Base-by-base conservation (phyloP, 805 yeast genomes). In the Monosporozyma siamensis region DNA sequence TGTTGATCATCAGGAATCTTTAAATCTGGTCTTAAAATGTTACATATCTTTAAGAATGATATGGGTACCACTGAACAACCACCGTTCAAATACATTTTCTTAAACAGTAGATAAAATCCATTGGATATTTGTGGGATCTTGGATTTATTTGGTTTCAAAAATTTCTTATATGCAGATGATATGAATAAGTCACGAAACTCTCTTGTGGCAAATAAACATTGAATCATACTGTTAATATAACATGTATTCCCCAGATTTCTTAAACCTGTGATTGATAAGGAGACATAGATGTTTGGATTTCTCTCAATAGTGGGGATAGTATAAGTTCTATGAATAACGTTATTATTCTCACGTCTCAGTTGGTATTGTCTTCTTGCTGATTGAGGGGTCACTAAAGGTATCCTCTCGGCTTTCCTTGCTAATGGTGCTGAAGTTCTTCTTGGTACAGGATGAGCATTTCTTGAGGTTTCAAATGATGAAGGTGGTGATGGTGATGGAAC, bases 1-100 rank as follows among this genome's bases (percentile, higher is more conserved):
- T 84, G 92, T 53, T 84, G 94, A 52, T 81, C 86, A 49, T 71
- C 61, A 0, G 90, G 90, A 10, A 83, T 80, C 48, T 68, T 65
- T 42, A 82, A 70, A 51, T 80, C 85, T 0, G 88, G 88, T 48
- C 81, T 76, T 18, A 81, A 54, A 6, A 63, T 46, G 18, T 74
- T 61, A 40, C 80, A 64, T 1, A 67, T 59, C 37, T 78, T 69
- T 34, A 82, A 66, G 52, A 83, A 82, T 34, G 76, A 74, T 7
- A 75, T 70, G 4, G 90, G 88, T 2, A 80, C 77, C 26, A 82
- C 75, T 0, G 80, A 69, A 34, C 74, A 70, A 3, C 79, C 77
- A 12, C 82, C 83, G 51, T 75, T 73, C 43, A 67, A 56, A 44
- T 65, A 68, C 70, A 82, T 80, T 27, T 78, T 75, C 44, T 69